Base-by-base conservation (phyloP, 2,329 filamentous ascomycete species). In the Trichoderma semiorbis region DNA sequence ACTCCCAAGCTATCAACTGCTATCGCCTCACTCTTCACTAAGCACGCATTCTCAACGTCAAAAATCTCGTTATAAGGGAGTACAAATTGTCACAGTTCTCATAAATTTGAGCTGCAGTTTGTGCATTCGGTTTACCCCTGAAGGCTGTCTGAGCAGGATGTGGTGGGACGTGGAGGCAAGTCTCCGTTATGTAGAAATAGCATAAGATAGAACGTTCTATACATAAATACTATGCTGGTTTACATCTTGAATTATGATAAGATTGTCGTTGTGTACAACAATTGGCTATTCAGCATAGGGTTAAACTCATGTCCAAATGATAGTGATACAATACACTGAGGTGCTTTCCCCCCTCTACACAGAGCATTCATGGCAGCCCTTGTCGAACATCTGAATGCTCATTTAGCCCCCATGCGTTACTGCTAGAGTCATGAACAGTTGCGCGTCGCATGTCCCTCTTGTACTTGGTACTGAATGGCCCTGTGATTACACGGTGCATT, bases 371-470 rank as follows among this genome's bases (percentile, higher is more conserved):
- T 34, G 65, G 65, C 8, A 69, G 24, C 7, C 65, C 65, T 6
- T 69, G 65, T 21, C 65, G 65, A 12, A 47, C 10, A 3, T 60
- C 14, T 5, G 65, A 60, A 50, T 60, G 65, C 26, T 75, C 73
- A 36, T 84, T 84, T 12, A 80, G 60, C 0, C 83, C 83, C 80
- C 81, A 84, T 0, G 81, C 83, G 5, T 77, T 77, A 2, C 76
- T 69, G 5, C 81, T 78, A 50, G 78, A 78, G 64, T 84, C 87
- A 76, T 89, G 84, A 1, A 89, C 87, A 1, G 87, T 89, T 6
- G 86, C 85, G 72, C 88, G 80, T 61, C 88, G 79, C 83, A 90
- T 82, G 77, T 90, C 88, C 50, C 87, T 79, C 72, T 77, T 80
- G 75, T 82, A 85, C 75, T 82, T 84, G 0, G 85, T 84, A 73